phyloP scores from a whole-genome alignment of 495 filamentous ascomycete genomes.

The Tuber brumale region DNA sequence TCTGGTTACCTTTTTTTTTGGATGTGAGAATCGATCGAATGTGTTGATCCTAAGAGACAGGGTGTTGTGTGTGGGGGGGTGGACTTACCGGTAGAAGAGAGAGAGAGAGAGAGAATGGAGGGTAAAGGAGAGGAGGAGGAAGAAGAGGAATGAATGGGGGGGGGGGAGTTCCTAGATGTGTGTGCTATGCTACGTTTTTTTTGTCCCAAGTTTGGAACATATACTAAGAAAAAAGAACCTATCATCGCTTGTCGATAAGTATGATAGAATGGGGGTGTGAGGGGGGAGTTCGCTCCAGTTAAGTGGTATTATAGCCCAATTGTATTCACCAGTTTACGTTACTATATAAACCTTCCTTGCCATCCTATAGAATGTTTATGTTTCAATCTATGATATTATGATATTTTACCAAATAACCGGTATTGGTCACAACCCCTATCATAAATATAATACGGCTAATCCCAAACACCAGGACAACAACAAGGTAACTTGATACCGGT shows the following conservation, averaged over 20 bases:
- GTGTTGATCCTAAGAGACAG: background rate
- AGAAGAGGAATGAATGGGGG: too few relatives aligned
- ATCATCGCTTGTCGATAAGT: background rate
- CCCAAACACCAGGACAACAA: background rate
- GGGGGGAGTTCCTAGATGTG: background rate
- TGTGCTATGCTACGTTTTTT: background rate
- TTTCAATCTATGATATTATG: too few relatives aligned
- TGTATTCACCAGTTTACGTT: background rate
- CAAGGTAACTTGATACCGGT: background rate
- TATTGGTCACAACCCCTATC: background rate
- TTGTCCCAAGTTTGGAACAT: background rate
- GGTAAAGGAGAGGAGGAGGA: background rate
- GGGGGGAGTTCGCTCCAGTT: background rate
- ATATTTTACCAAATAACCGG: too few relatives aligned
- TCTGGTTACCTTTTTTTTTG: background rate
- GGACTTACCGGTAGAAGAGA: background rate
- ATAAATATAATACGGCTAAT: too few relatives aligned
- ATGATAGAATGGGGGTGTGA: too few relatives aligned
- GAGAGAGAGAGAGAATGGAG: background rate
- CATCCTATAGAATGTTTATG: background rate
- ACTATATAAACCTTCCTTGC: background rate
- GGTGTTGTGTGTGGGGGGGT: background rate
- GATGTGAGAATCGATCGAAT: background rate
- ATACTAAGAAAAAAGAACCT: background rate
- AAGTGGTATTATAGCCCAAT: background rate